phyloP scores from a whole-genome alignment of 345 rosid genomes.

The Syzygium aqueum region DNA sequence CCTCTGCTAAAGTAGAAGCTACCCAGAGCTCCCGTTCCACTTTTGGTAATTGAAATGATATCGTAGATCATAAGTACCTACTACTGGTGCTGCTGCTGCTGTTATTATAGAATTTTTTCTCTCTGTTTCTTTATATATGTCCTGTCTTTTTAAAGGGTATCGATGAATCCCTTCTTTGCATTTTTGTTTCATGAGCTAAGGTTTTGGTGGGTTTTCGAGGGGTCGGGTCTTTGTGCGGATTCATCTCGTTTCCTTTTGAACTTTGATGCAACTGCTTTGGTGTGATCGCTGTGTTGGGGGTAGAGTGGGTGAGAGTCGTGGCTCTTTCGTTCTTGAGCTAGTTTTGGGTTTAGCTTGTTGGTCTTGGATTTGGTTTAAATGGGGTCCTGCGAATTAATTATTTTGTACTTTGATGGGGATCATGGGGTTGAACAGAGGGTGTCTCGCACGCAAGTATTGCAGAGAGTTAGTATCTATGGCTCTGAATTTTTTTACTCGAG shows the following conservation, averaged over 20 bases:
- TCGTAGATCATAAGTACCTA: not conserved
- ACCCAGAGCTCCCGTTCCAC: slow-evolving; percentile 38
- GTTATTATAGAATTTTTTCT: not conserved
- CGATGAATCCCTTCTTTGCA: not conserved
- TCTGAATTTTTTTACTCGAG: not conserved
- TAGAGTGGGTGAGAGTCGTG: not conserved
- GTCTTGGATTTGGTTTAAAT: not conserved
- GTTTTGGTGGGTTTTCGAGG: not conserved
- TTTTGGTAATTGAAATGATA: slow-evolving; percentile 32
- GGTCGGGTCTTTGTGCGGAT: not conserved
- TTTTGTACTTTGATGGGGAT: not conserved
- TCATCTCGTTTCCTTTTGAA: not conserved
- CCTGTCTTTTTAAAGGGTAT: not conserved
- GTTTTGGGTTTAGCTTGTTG: not conserved
- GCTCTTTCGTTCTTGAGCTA: not conserved
- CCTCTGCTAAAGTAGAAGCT: slow-evolving; percentile 57
- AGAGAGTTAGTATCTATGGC: not conserved
- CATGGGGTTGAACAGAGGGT: not conserved
- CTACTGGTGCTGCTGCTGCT: not conserved
- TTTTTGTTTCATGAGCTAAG: not conserved
- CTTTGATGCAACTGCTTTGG: not conserved
- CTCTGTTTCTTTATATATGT: not conserved
- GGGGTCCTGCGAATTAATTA: not conserved
- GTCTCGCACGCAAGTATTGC: not conserved
- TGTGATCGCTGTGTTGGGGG: not conserved